phyloP scores from a whole-genome alignment of 352 stramenopile genomes.

The Phytophthora capsici region DNA sequence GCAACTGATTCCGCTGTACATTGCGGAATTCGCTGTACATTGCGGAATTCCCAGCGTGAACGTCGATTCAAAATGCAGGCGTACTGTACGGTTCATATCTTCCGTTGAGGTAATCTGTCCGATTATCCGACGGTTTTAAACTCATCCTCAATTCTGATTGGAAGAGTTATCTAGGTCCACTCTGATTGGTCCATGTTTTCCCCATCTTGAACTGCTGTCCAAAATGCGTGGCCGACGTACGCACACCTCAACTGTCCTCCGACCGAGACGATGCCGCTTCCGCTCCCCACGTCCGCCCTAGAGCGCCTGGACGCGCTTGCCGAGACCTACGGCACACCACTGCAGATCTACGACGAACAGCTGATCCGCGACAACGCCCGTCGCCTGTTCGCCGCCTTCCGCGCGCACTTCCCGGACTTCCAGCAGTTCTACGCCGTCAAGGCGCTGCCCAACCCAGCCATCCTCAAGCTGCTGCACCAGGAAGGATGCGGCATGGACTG shows the following conservation, averaged over 20 bases:
- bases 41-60: no score
- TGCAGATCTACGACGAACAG: conserved; percentile 91
- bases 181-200: neutral
- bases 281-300: conserved; percentile 47
- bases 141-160: conserved; percentile 31
- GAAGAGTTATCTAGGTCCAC: conserved; percentile 17
- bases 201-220: neutral
- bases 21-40: no score
- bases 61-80: no score
- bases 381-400: conserved; percentile 73
- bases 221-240: conserved; percentile 22
- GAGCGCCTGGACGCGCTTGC: conserved; percentile 72
- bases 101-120: no score
- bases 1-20: no score
- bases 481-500: conserved; percentile 92
- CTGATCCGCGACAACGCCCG: conserved; percentile 84
- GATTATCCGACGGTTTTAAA: conserved; percentile 11
- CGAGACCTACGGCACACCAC: conserved; percentile 80
- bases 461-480: conserved; percentile 83
- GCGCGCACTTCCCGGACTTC: conserved; percentile 81
- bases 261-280: conserved; percentile 52
- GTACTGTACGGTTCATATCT: no score
- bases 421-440: conserved; percentile 92
- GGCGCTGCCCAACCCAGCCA: conserved; percentile 89
- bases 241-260: conserved; percentile 22